Conservation (phyloP, 805 yeast genomes). For the Wilhelminamyces savonicus region DNA sequence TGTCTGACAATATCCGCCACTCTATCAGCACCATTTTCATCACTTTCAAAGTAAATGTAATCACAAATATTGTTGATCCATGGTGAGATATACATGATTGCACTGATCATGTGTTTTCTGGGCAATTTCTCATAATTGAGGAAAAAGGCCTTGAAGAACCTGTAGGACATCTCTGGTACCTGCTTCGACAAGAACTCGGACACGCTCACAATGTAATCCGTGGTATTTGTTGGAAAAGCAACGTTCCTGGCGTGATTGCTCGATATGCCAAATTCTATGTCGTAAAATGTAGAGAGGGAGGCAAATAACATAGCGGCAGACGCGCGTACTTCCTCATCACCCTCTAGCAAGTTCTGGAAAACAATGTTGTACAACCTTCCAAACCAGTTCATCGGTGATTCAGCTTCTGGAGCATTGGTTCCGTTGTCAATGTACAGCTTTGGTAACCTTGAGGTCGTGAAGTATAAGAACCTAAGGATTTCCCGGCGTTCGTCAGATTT, state of each 20-base stretch:
- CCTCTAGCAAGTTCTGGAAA: constrained; percentile 62
- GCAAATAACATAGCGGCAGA: constrained; percentile 61
- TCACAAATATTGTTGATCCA: constrained; percentile 68
- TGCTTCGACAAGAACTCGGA: constrained; percentile 50
- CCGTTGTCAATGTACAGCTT: constrained; percentile 21
- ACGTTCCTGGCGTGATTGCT: constrained; percentile 51
- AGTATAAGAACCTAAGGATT: constrained; percentile 64
- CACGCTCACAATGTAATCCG: constrained; percentile 52
- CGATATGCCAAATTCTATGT: constrained; percentile 52
- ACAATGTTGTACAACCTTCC: constrained; percentile 60
- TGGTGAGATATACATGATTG: constrained; percentile 53
- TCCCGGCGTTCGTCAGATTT: constrained; percentile 40
- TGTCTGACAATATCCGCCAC: constrained; percentile 57
- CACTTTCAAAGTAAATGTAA: constrained; percentile 48
- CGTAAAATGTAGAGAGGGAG: constrained; percentile 53
- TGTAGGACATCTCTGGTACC: constrained; percentile 55
- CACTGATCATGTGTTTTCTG: constrained; percentile 29
- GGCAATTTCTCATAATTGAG: constrained; percentile 36
- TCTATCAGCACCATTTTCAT: constrained; percentile 53
- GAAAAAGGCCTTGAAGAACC: constrained; percentile 49
- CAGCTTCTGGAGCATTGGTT: constrained; percentile 10
- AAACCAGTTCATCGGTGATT: constrained; percentile 31
- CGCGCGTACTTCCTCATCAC: constrained; percentile 51
- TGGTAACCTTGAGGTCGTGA: constrained; percentile 51
- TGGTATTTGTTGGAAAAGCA: constrained; percentile 62